Percentiles rank a stretch among this genome's conserved stretches.
Evolutionary conservation across 129 eudicot genomes (phyloP).

Genomic region (Ambrosia artemisiifolia): DNA sequence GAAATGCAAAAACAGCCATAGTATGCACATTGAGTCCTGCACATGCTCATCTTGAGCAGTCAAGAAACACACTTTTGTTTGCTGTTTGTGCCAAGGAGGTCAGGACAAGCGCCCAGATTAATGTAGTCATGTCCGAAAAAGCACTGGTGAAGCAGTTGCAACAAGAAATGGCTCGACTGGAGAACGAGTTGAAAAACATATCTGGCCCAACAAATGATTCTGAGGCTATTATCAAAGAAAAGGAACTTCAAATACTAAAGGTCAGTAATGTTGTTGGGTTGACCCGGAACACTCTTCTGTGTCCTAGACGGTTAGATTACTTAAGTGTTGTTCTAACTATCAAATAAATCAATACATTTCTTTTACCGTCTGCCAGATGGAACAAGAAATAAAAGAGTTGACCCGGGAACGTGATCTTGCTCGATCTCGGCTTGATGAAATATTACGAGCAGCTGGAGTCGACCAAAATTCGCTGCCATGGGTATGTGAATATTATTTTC

Average conservation of each 20-base stretch:
- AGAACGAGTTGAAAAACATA: conserved; percentile 53
- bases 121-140: conserved; percentile 85
- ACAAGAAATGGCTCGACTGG: conserved; percentile 61
- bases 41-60: conserved; percentile 78
- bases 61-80: conserved; percentile 88
- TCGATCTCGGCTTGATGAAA: conserved; percentile 56
- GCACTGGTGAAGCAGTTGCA: conserved; percentile 77
- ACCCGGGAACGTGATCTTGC: conserved; percentile 76
- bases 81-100: conserved; percentile 93
- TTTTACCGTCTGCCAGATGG: conserved; percentile 53
- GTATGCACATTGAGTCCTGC: conserved; percentile 96
- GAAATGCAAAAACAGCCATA: conserved; percentile 89
- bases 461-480: conserved; percentile 39
- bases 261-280: conserved; percentile 22
- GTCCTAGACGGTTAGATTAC: too few relatives aligned
- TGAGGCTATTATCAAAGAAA: conserved; percentile 44
- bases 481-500: conserved; percentile 32
- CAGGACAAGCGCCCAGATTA: conserved; percentile 76
- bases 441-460: conserved; percentile 44
- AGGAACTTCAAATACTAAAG: conserved; percentile 69
- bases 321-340: background rate
- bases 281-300: background rate
- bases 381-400: conserved; percentile 61
- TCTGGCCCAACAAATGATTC: conserved; percentile 36
- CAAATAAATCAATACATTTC: background rate